Base-by-base conservation (phyloP, 1,284 basidiomycete genomes). In the Boletus sp. region DNA sequence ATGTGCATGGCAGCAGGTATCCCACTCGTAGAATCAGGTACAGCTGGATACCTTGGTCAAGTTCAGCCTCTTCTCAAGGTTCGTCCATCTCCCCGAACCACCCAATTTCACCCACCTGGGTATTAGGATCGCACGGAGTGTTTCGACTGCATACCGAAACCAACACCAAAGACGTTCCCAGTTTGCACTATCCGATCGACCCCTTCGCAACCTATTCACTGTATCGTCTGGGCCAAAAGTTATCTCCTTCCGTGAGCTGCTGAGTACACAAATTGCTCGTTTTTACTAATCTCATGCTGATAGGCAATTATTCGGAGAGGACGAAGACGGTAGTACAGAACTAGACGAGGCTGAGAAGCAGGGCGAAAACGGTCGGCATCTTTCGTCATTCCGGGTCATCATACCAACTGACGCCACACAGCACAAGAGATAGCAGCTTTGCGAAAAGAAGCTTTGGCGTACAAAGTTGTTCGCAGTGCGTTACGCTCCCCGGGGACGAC, bases 111-210 rank as follows among this genome's bases (percentile, higher is more conserved):
- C 58, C 57, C 45, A 61, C 62, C 57, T 42, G 16, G 51, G 11
- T 45, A 57, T 48, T 57, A 95, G 92, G 89, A 92, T 66, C 77
- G 79, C 24, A 91, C 91, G 1, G 94, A 96, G 70, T 98, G 95
- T 74, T 98, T 94, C 68, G 94, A 96, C 70, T 98, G 95, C 67
- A 80, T 92, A 37, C 84, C 87, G 4, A 98, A 98, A 74, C 88
- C 89, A 0, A 89, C 90, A 0, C 94, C 94, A 0, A 98, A 96
- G 73, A 91, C 92, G 0, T 99, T 94, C 71, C 96, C 97, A 0
- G 96, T 99, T 3, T 99, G 97, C 76, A 99, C 97, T 0, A 99
- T 99, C 66, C 89, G 97, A 48, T 95, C 94, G 2, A 99, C 97
- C 0, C 97, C 97, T 0, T 95, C 92, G 55, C 94, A 96, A 62